Base-by-base conservation (phyloP, 225 moss, liverwort and hornwort species). In the Asterella californica region DNA sequence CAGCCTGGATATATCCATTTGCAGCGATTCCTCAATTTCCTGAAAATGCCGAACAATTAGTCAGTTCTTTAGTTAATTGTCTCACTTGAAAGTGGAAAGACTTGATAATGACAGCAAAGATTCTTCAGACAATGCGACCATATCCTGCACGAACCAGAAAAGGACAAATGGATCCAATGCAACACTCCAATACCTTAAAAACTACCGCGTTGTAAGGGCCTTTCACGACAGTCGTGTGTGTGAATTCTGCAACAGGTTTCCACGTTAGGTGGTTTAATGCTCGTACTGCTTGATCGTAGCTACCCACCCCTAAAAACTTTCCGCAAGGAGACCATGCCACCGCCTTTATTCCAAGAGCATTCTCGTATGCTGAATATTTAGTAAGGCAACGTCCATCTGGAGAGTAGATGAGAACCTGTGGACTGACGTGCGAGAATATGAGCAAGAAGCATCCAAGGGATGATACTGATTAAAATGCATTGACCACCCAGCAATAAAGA, bases 361-460 rank as follows among this genome's bases (percentile, higher is more conserved):
- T 93, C 9, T 93, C 97, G 76, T 99, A 99, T 25, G 97, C 97
- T 67, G 93, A 91, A 82, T 91, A 99, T 82, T 94, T 99, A 82
- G 89, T 91, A 74, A 94, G 86, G 78, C 97, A 99, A 70, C 97
- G 94, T 49, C 97, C 97, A 89, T 99, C 97, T 77, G 97, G 93
- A 78, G 97, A 94, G 80, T 99, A 99, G 72, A 94, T 84, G 79
- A 99, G 84, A 68, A 99, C 93, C 97, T 99, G 88, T 70, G 72
- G 82, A 80, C 82, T 83, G 76, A 88, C 85, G 79, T 78, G 38
- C 46, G 47, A 65, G 34, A 24, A n/a, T 64, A 65, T 78, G 47
- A 78, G 78, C 78, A 65, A 78, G 25, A 63, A 48, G 47, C 6
- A 46, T 30, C 64, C 47, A 15, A n/a, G n/a, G 18, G 17, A 48